Conservation (phyloP, 2,329 filamentous ascomycete species). For the Biscogniauxia marginata region DNA sequence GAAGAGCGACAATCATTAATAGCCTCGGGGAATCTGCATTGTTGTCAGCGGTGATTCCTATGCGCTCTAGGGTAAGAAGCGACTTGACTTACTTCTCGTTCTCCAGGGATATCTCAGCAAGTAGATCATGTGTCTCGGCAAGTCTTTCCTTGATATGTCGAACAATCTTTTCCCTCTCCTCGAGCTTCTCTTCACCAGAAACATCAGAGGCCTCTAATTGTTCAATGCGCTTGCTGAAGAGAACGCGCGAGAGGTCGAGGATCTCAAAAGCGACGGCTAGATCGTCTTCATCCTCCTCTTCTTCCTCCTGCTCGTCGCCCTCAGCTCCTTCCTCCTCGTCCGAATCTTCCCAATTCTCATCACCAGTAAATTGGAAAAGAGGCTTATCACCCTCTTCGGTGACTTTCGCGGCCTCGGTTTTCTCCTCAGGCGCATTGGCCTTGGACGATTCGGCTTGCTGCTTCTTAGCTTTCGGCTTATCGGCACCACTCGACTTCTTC, state of each 20-base stretch:
- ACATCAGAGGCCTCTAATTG: constrained; percentile 37
- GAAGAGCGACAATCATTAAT: constrained; percentile 78
- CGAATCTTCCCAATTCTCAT: constrained; percentile 87
- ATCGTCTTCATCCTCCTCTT: constrained; percentile 67
- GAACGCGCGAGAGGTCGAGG: constrained; percentile 73
- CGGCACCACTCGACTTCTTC: constrained; percentile 43
- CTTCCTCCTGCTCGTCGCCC: constrained; percentile 41
- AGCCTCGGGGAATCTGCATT: constrained; percentile 71
- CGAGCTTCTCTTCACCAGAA: constrained; percentile 41
- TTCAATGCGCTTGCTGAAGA: constrained; percentile 58
- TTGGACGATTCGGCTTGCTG: constrained; percentile 38
- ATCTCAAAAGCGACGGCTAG: constrained; percentile 80
- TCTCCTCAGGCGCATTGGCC: constrained; percentile 36
- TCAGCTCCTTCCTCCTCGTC: constrained; percentile 58
- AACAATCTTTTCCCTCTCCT: constrained; percentile 40
- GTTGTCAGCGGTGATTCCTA: constrained; percentile 17
- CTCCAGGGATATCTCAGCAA: constrained; percentile 95
- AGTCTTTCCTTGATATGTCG: constrained; percentile 78
- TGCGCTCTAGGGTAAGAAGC: constrained; percentile 4
- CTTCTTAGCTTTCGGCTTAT: constrained; percentile 39
- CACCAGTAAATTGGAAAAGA: constrained; percentile 88
- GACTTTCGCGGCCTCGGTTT: constrained; percentile 41
- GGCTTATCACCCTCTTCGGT: constrained; percentile 62
- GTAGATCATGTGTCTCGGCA: constrained; percentile 88
- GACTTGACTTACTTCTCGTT: constrained; percentile 68